Evolutionary conservation across 1,284 basidiomycete species (phyloP), one percentile per base, ranked within the genome.

Genomic region (Phaffia rhodozyma): DNA sequence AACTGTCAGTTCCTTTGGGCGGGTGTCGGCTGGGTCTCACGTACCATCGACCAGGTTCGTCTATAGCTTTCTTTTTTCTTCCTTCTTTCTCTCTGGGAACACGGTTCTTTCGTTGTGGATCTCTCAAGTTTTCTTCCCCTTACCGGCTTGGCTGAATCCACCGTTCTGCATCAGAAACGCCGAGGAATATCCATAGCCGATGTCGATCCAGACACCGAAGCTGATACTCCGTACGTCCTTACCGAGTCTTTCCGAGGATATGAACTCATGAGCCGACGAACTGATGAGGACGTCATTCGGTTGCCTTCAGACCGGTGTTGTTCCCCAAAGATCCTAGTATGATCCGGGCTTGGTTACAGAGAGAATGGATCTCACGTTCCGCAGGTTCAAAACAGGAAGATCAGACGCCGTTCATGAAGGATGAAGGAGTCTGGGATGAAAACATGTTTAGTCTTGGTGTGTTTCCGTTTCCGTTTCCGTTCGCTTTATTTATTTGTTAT

Each of bases 21-120:
- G 13, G 60, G 64, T 21, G 64, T 62, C 11, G 60, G 60, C 16
- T 66, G 64, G 64, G 64, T 66, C 18, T 43, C 62, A 5, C 27
- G 64, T 9, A 66, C 64, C 51, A 66, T 66, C 53, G 60, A 66
- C 5, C 61, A 62, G 55, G 38, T 43, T 43, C 13, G 38, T 43
- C 38, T 43, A 7, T 43, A 16, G 2, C 13, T 43, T 7, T 2
- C 13, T 7, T 11, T 43, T 16, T 43, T 34, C 5, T 34, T 34
- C n/a, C n/a, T n/a, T n/a, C n/a, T 43, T 43, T 43, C 13, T 7
- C 13, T 43, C 16, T 43, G 38, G 5, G 38, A 43, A 43, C 5
- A 2, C 13, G 38, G 38, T 16, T 7, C 38, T 16, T n/a, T 16
- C 38, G 38, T 16, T 43, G 16, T 16, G 2, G 13, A 16, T 43